Evolutionary conservation across 225 moss, liverwort and hornwort species (phyloP).

Genomic region (Lunularia cruciata): DNA sequence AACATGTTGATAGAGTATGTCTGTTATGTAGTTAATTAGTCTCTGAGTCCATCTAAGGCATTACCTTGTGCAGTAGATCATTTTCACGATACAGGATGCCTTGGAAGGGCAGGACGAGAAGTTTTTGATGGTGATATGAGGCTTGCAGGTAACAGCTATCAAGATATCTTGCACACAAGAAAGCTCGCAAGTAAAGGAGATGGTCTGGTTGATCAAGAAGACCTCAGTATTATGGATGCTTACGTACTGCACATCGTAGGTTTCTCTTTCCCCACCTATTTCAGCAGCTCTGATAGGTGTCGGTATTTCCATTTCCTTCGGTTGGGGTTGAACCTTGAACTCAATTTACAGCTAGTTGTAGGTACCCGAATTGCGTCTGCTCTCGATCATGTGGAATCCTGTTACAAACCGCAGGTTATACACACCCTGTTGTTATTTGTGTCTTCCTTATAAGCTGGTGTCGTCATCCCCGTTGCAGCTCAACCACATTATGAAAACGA

Average conservation of each 20-base stretch:
- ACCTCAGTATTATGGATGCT: constrained; percentile 67
- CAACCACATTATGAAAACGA: constrained; percentile 82
- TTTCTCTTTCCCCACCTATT: constrained; percentile 1
- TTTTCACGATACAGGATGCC: background rate
- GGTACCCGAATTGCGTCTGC: too few relatives aligned
- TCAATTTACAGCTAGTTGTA: too few relatives aligned
- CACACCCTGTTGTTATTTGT: too few relatives aligned
- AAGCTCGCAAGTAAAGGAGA: constrained; percentile 48
- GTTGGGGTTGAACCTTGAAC: too few relatives aligned
- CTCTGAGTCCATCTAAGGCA: too few relatives aligned
- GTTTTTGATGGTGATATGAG: background rate
- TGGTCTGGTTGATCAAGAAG: constrained; percentile 56
- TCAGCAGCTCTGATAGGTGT: background rate
- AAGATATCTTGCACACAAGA: constrained; percentile 71
- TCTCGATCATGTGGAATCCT: too few relatives aligned
- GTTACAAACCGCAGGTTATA: too few relatives aligned
- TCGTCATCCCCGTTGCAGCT: constrained; percentile 44
- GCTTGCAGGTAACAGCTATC: constrained; percentile 69
- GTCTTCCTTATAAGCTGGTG: too few relatives aligned
- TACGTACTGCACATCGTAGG: constrained; percentile 83
- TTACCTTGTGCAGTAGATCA: too few relatives aligned
- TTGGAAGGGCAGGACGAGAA: background rate
- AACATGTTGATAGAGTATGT: background rate
- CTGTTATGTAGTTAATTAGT: too few relatives aligned
- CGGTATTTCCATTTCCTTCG: background rate